Percentiles rank a stretch among this genome's conserved stretches.
These are phyloP conservation scores for Trichoderma sp. DNA, from an alignment of 2,329 filamentous ascomycete genomes.

Conservation along the genomic window DNA sequence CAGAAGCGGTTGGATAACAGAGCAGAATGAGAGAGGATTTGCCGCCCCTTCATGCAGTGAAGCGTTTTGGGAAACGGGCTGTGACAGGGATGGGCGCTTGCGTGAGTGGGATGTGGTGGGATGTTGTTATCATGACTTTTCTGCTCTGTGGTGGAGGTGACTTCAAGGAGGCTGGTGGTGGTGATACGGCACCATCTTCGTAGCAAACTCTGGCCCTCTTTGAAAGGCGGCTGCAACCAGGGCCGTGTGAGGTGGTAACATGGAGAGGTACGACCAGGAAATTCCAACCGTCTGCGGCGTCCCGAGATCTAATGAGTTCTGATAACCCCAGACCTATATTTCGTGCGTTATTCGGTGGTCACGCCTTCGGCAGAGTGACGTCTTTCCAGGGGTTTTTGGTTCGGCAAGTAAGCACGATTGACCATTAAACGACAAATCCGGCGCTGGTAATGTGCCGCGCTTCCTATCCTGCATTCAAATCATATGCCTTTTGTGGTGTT, in stretches of 20 bases:
- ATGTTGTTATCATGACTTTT: conserved; percentile 14
- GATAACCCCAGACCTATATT: neutral
- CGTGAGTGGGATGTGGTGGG: conserved; percentile 11
- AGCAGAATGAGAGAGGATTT: neutral
- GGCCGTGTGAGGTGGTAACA: neutral
- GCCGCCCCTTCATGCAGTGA: conserved; percentile 12
- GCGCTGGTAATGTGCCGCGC: neutral
- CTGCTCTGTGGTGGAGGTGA: neutral
- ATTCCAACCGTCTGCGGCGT: neutral
- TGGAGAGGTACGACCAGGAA: neutral
- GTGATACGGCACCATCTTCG: neutral
- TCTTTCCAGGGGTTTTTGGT: neutral
- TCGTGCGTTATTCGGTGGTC: neutral
- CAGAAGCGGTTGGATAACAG: conserved; percentile 13
- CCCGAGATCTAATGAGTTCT: neutral
- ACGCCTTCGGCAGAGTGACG: neutral
- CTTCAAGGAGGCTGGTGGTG: neutral
- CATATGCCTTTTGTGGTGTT: neutral
- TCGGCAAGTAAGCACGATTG: neutral
- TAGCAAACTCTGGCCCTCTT: neutral
- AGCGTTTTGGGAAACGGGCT: conserved; percentile 15
- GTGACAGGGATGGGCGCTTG: conserved; percentile 13
- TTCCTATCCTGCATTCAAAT: neutral
- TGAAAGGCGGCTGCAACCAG: neutral
- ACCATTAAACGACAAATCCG: neutral